Evolutionary conservation across 352 stramenopile genomes (phyloP), one percentile per base, ranked within the genome.

Genomic region (Phytopythium montanum): DNA sequence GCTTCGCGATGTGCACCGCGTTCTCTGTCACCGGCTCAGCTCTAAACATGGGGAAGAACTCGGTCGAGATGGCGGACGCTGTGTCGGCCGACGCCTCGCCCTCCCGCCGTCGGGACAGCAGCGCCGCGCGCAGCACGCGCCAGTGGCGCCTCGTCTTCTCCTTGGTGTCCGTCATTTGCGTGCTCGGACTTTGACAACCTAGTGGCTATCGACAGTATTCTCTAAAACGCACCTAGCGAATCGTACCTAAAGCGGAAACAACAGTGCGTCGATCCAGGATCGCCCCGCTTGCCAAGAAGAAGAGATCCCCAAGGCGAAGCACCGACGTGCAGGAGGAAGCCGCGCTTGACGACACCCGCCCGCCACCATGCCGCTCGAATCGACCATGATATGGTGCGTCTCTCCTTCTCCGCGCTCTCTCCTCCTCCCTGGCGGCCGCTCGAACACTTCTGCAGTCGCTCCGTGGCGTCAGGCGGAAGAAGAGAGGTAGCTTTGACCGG

Each of bases 371-470:
- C 79, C 82, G 76, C 82, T 94, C 69, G 85, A 94, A 84, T 90
- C 81, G 71, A 94, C 85, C 54, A 92, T 94, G 79, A 92, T 92
- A 52, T 94, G 85, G 83, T 93, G 60, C 61, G 82, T 75, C 14
- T 6, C 29, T 50, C 29, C 38, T n/a, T 48, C 16, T 16, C 13
- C 4, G 0, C 12, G 25, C 5, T 34, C 23, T 23, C 5, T 5
- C 14, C 14, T 4, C 34, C 25, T 16, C 12, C 14, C 1, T 10
- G 14, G 45, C 25, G 10, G 5, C 52, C 33, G 33, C n/a, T 2
- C n/a, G 26, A 3, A 44, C 39, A 7, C 36, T 21, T 13, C 6
- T 34, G 42, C 19, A 16, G 39, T 16, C 33, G 34, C 5, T 29
- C 34, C 21, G 48, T n/a, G 28, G 31, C 25, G 18, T 16, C 29